Evolutionary conservation across 2,329 filamentous ascomycete genomes (phyloP).

Genomic region (Calonectria hawksworthii): DNA sequence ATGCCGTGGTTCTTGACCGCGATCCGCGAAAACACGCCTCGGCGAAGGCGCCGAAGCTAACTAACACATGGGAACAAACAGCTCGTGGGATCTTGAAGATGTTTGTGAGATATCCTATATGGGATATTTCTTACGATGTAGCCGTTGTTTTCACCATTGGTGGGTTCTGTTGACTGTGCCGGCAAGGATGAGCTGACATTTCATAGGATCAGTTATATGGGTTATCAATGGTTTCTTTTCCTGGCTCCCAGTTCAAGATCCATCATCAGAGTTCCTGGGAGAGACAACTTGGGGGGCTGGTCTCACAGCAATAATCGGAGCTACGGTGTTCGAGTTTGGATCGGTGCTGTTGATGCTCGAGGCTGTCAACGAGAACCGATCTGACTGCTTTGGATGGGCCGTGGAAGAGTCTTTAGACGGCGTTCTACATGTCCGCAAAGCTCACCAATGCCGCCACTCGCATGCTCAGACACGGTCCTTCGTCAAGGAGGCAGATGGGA

Average conservation of each 20-base stretch:
- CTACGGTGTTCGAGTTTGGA: conserved; percentile 76
- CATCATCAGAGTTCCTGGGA: conserved; percentile 65
- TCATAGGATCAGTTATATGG: conserved; percentile 63
- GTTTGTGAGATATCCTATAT: conserved; percentile 53
- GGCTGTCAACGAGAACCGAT: conserved; percentile 76
- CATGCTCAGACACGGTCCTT: conserved; percentile 43
- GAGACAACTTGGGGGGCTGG: conserved; percentile 70
- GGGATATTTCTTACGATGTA: conserved; percentile 60
- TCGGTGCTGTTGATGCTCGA: conserved; percentile 75
- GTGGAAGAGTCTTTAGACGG: conserved; percentile 57
- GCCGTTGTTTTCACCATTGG: conserved; percentile 57
- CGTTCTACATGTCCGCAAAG: conserved; percentile 26
- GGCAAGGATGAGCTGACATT: conserved; percentile 2
- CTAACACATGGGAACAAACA: conserved; percentile 47
- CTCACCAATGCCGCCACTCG: conserved; percentile 44
- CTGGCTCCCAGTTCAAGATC: conserved; percentile 70
- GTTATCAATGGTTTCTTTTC: conserved; percentile 74
- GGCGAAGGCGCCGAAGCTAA: conserved; percentile 38
- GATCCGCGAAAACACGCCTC: conserved; percentile 27
- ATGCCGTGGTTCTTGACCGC: conserved; percentile 46
- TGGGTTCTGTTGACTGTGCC: conserved; percentile 16
- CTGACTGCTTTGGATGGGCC: conserved; percentile 79
- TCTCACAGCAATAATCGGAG: conserved; percentile 75
- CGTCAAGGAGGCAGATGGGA: conserved; percentile 23
- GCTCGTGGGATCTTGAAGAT: conserved; percentile 52